These are phyloP conservation scores for Cyclotella cryptica DNA, from an alignment of 108 stramenopile genomes.

Conservation along the genomic window DNA sequence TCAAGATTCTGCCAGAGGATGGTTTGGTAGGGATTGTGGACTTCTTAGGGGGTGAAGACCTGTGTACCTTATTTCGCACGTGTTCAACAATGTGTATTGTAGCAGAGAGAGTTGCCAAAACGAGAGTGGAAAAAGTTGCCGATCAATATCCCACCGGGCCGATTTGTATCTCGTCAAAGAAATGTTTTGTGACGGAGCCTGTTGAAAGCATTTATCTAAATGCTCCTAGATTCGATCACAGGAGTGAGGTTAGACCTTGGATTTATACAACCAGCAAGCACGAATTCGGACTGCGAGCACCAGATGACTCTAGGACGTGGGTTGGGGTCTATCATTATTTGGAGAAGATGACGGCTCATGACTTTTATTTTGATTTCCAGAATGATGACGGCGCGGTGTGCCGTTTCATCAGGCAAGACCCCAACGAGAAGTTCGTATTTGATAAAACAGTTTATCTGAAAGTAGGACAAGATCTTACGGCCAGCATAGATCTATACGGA, in stretches of 20 bases:
- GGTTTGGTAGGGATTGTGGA: constrained; percentile 43
- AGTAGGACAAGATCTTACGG: neutral
- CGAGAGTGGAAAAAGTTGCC: constrained; percentile 26
- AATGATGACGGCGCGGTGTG: constrained; percentile 28
- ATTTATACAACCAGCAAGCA: constrained; percentile 17
- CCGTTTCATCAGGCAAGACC: constrained; percentile 20
- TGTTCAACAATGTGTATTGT: constrained; percentile 39
- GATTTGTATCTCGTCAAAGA: constrained; percentile 9
- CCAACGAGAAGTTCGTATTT: constrained; percentile 35
- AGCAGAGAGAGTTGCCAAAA: constrained; percentile 34
- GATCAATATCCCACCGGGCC: constrained; percentile 37
- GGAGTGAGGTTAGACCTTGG: constrained; percentile 26
- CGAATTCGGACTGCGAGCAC: constrained; percentile 38
- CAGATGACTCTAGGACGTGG: constrained; percentile 43
- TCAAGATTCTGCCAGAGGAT: constrained; percentile 47
- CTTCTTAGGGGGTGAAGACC: constrained; percentile 29
- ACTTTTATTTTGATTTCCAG: constrained; percentile 44
- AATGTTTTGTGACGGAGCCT: neutral
- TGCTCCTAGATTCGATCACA: constrained; percentile 6
- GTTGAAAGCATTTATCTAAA: neutral
- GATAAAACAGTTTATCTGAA: constrained; percentile 1
- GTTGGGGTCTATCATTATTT: constrained; percentile 35
- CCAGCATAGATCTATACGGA: neutral
- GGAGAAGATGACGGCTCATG: constrained; percentile 27
- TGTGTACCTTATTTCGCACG: constrained; percentile 27